Evolutionary conservation across 345 rosid species (phyloP).

Genomic region (Theobroma cacao): DNA sequence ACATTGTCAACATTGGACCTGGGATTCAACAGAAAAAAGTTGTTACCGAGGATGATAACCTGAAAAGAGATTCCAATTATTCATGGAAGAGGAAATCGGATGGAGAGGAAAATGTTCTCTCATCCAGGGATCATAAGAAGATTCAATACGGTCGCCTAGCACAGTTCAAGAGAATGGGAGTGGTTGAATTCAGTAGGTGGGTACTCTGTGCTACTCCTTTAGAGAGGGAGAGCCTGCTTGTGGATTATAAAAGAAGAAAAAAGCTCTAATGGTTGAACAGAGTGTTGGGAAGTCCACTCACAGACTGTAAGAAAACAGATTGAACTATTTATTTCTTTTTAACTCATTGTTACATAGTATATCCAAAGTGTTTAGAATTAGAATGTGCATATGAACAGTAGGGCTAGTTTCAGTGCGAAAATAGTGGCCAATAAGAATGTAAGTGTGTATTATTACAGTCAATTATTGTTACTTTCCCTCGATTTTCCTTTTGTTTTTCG

Average conservation of each 20-base stretch:
- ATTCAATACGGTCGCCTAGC: conserved; percentile 52
- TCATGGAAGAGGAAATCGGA: conserved; percentile 18
- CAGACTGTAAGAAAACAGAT: neutral
- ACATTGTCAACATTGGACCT: conserved; percentile 54
- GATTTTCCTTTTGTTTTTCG: neutral
- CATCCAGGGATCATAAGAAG: conserved; percentile 42
- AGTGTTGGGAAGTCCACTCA: neutral
- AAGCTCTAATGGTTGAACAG: neutral
- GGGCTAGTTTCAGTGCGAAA: no score
- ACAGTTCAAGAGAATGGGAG: conserved; percentile 59
- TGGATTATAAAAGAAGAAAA: conserved; percentile 49
- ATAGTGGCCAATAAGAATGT: neutral
- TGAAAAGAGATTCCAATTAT: conserved; percentile 2
- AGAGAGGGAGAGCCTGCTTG: conserved; percentile 49
- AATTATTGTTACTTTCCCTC: neutral
- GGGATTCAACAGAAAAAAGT: conserved; percentile 12
- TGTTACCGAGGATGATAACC: conserved; percentile 19
- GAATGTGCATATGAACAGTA: neutral
- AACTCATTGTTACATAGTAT: no score
- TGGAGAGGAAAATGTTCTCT: conserved; percentile 19
- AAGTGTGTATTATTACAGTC: neutral
- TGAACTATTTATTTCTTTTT: neutral
- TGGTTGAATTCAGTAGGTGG: conserved; percentile 78
- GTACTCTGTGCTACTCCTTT: conserved; percentile 47
- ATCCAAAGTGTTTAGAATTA: no score